Evolutionary conservation across 75 land plant genomes (phyloP).

Genomic region (Cunninghamia lanceolata): DNA sequence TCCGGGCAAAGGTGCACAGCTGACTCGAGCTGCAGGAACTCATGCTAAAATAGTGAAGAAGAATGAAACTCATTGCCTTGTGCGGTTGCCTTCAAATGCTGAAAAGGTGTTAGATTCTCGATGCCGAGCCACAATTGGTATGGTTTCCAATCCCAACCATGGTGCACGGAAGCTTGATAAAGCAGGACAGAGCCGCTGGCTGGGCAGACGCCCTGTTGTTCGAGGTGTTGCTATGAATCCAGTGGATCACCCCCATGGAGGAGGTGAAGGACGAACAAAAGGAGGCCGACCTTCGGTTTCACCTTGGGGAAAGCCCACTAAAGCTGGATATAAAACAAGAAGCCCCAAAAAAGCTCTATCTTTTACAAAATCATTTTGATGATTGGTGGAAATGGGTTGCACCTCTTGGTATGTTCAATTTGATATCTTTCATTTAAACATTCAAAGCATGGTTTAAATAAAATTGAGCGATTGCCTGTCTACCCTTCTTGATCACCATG

Average conservation of each 20-base stretch:
- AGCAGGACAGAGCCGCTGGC: constrained; percentile 32
- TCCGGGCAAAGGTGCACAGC: constrained; percentile 21
- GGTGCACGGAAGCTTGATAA: constrained; percentile 12
- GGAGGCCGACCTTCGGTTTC: constrained; percentile 20
- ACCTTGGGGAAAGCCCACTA: constrained; percentile 21
- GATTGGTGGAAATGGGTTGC: background rate
- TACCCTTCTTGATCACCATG: background rate
- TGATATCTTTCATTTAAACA: background rate
- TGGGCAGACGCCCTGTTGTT: constrained; percentile 32
- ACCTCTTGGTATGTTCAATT: background rate
- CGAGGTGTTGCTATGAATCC: constrained; percentile 45
- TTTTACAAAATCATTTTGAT: background rate
- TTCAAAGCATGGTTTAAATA: background rate
- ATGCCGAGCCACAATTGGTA: constrained; percentile 18
- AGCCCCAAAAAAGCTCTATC: background rate
- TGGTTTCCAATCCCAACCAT: constrained; percentile 21
- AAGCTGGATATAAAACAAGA: constrained; percentile 11
- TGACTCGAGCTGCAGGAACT: constrained; percentile 22
- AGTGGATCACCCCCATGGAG: constrained; percentile 41
- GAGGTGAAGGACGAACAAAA: constrained; percentile 22
- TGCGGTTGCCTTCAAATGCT: constrained; percentile 13
- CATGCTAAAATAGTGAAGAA: constrained; percentile 20
- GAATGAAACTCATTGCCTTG: constrained; percentile 11
- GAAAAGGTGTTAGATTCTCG: constrained; percentile 13
- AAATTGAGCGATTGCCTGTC: background rate